Evolutionary conservation across 1,284 basidiomycete species (phyloP), one percentile per base, ranked within the genome.

Genomic region (Cutaneotrichosporon cavernicola): DNA sequence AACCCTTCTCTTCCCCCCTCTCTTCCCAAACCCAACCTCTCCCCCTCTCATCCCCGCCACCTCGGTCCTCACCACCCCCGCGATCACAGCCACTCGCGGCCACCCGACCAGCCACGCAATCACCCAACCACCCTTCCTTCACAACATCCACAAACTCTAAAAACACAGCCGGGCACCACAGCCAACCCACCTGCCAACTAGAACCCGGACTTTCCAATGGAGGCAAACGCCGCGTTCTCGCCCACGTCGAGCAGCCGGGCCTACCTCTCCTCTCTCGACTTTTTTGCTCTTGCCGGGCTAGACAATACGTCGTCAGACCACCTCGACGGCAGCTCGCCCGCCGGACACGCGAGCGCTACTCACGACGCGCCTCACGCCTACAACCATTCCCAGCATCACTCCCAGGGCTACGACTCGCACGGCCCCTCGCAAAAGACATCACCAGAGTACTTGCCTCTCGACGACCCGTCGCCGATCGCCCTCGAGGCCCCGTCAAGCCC

Each of bases 381-480:
- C 51, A 16, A 8, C 21, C 11, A 47, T 30, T 18, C n/a, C 4
- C 36, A 56, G n/a, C 18, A 21, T 2, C 38, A 43, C 55, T 10
- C 55, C 11, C 38, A 56, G 26, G n/a, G 21, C 7, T 9, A 56
- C 55, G 55, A 43, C 55, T 16, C 53, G 32, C 51, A 14, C 51
- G 11, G 13, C 11, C 52, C 22, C 5, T 56, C 34, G 7, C 43
- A 31, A 47, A 58, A 31, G 56, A 8, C 40, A 10, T 51, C 57
- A 32, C 26, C 21, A 30, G 55, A 22, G 22, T 61, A 62, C 55
- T 30, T 34, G 18, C 65, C 68, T 2, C 62, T 66, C 18, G 65
- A 69, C 65, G 68, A 69, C 58, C 68, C 65, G 8, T 63, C 61
- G 36, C 65, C 68, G 32, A 66, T 68, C 60, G 51, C 43, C 34